Conservation (phyloP, 2,329 filamentous ascomycete species). For the Westerdykella aurantiaca region DNA sequence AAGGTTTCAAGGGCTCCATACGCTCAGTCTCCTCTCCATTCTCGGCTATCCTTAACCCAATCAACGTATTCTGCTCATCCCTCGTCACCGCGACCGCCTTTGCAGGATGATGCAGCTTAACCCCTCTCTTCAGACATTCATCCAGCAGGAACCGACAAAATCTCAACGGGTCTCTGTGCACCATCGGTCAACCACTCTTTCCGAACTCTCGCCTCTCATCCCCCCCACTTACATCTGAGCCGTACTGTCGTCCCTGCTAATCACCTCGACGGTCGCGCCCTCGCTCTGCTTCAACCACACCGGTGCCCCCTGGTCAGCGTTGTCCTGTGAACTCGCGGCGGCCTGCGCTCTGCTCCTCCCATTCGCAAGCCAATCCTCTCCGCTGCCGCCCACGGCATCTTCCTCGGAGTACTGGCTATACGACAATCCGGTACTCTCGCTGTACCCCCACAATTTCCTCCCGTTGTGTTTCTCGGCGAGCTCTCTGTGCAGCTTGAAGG, state of each 20-base stretch:
- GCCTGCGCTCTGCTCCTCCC: slow-evolving; percentile 57
- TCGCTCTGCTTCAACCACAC: slow-evolving; percentile 54
- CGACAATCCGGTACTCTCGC: slow-evolving; percentile 50
- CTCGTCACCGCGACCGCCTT: slow-evolving; percentile 49
- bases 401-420: slow-evolving; percentile 48
- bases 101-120: slow-evolving; percentile 61
- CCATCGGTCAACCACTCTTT: slow-evolving; percentile 2
- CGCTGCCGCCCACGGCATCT: slow-evolving; percentile 40
- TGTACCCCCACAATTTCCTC: slow-evolving; percentile 53
- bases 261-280: slow-evolving; percentile 55
- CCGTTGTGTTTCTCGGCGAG: slow-evolving; percentile 59
- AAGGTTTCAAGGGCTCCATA: slow-evolving; percentile 8
- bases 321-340: slow-evolving; percentile 27
- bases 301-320: slow-evolving; percentile 40
- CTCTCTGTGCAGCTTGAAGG: slow-evolving; percentile 61
- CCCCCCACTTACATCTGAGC: slow-evolving; percentile 55
- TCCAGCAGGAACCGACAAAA: slow-evolving; percentile 62
- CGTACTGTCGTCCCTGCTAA: slow-evolving; percentile 55
- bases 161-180: slow-evolving; percentile 55
- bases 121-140: slow-evolving; percentile 54
- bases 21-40: slow-evolving; percentile 43
- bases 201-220: background rate
- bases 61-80: slow-evolving; percentile 48
- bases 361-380: slow-evolving; percentile 61
- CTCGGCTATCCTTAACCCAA: slow-evolving; percentile 48